phyloP scores from a whole-genome alignment of 2,329 filamentous ascomycete species.

The Cladosporium cucumerinum region DNA sequence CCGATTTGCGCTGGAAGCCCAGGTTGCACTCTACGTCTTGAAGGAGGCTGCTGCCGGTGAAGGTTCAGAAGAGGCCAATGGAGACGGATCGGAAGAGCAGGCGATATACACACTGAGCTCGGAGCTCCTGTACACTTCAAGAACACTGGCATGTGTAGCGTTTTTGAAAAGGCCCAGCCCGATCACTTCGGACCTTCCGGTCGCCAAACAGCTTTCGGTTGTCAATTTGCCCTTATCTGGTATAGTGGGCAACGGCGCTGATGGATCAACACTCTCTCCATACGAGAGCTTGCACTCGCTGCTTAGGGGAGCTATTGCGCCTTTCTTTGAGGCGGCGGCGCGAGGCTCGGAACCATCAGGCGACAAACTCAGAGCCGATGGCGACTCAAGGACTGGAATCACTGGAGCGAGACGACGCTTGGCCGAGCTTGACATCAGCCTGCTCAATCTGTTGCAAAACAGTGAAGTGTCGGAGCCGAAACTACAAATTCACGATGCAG shows the following conservation, averaged over 20 bases:
- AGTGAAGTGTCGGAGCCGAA: constrained; percentile 94
- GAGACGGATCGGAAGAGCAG: constrained; percentile 23
- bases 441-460: constrained; percentile 93
- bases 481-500: constrained; percentile 80
- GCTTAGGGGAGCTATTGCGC: constrained; percentile 84
- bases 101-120: constrained; percentile 78
- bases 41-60: constrained; percentile 60
- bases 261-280: constrained; percentile 60
- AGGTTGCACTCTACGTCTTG: constrained; percentile 85
- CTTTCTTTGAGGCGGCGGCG: constrained; percentile 96
- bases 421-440: constrained; percentile 85
- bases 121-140: constrained; percentile 74
- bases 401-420: constrained; percentile 97
- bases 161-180: constrained; percentile 86
- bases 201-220: constrained; percentile 86
- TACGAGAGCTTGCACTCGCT: constrained; percentile 91
- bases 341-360: constrained; percentile 70
- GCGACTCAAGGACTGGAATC: constrained; percentile 89
- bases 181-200: constrained; percentile 76
- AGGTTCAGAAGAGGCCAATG: constrained; percentile 15
- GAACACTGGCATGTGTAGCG: constrained; percentile 81
- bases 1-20: constrained; percentile 83
- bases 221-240: constrained; percentile 85
- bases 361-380: constrained; percentile 69
- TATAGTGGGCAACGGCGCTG: constrained; percentile 53